Conservation (phyloP, 108 stramenopile genomes). For the Conticribra guillardii region DNA sequence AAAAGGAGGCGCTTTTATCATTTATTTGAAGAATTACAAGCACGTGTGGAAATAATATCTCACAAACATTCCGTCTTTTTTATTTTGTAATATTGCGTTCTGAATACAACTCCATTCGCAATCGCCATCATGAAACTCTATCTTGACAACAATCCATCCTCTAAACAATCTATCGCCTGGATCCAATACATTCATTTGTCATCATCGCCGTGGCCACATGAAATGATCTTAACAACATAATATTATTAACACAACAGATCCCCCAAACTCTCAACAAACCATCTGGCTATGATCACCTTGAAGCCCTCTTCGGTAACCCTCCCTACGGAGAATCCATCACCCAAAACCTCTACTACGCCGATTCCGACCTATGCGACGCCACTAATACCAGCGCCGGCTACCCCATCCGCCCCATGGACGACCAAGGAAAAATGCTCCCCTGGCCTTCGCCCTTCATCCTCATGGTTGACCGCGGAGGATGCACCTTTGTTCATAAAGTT, state of each 20-base stretch:
- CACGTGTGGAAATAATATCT: too few relatives aligned
- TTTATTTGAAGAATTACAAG: too few relatives aligned
- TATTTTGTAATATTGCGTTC: too few relatives aligned
- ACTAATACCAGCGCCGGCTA: slow-evolving; percentile 56
- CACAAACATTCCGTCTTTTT: too few relatives aligned
- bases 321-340: slow-evolving; percentile 91
- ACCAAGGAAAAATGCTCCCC: slow-evolving; percentile 43
- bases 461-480: slow-evolving; percentile 86
- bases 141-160: too few relatives aligned
- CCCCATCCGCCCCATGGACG: slow-evolving; percentile 50
- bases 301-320: slow-evolving; percentile 94
- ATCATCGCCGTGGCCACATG: too few relatives aligned
- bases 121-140: too few relatives aligned
- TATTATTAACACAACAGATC: too few relatives aligned
- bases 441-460: slow-evolving; percentile 79
- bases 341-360: slow-evolving; percentile 82
- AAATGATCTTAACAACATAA: too few relatives aligned
- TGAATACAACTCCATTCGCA: too few relatives aligned
- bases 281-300: slow-evolving; percentile 89
- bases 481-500: slow-evolving; percentile 85
- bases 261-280: slow-evolving; percentile 64
- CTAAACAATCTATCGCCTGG: too few relatives aligned
- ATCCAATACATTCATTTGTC: not conserved
- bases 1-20: too few relatives aligned
- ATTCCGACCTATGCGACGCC: slow-evolving; percentile 73